These are phyloP conservation scores for Fusarium xylarioides DNA, from an alignment of 2,329 filamentous ascomycete genomes.

Conservation along the genomic window DNA sequence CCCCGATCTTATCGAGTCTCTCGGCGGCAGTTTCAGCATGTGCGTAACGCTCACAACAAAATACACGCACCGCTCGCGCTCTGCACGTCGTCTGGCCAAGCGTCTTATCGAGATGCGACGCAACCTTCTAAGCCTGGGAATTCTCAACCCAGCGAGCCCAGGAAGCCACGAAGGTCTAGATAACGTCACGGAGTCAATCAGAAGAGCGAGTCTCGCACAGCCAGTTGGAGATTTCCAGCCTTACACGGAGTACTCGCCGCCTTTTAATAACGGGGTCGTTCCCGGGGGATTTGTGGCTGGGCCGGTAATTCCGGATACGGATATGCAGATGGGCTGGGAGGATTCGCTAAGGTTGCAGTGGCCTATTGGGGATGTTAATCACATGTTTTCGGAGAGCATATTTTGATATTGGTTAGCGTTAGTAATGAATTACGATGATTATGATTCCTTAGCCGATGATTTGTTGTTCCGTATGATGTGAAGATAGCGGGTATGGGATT, in stretches of 20 bases:
- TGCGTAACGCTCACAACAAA: conserved; percentile 16
- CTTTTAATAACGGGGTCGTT: neutral
- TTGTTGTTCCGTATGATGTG: neutral
- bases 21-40: conserved; percentile 23
- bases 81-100: conserved; percentile 18
- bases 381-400: conserved; percentile 28
- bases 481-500: neutral
- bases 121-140: conserved; percentile 8
- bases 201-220: conserved; percentile 5
- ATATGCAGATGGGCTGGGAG: conserved; percentile 27
- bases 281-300: neutral
- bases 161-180: conserved; percentile 10
- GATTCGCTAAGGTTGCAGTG: conserved; percentile 22
- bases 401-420: neutral
- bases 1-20: conserved; percentile 12
- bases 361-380: conserved; percentile 27
- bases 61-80: conserved; percentile 7
- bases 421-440: neutral
- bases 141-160: neutral
- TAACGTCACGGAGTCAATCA: conserved; percentile 11
- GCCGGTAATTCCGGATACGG: conserved; percentile 11
- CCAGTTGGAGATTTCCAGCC: neutral
- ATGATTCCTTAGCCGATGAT: neutral
- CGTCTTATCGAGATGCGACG: conserved; percentile 18
- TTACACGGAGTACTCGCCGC: conserved; percentile 12